Conservation (phyloP, 2,329 filamentous ascomycete species). For the Diaporthe sp. region DNA sequence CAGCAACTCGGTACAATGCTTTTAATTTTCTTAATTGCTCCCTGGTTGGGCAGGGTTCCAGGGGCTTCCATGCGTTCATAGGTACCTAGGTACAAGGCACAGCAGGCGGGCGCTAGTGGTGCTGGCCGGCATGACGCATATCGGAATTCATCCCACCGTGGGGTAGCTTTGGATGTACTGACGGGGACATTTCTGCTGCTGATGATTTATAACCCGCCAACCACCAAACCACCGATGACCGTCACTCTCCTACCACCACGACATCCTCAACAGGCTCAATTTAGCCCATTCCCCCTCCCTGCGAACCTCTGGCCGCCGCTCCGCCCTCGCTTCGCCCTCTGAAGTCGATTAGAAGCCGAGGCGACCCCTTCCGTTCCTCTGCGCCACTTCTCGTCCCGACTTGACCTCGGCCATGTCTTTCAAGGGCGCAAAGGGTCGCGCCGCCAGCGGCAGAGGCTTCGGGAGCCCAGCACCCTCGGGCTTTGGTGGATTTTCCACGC, state of each 20-base stretch:
- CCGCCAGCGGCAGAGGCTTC: conserved; percentile 38
- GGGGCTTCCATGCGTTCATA: neutral
- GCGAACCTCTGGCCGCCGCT: too few relatives aligned
- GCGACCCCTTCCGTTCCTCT: neutral
- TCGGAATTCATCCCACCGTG: conserved; percentile 20
- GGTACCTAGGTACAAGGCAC: neutral
- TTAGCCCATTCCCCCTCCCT: neutral
- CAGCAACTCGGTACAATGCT: neutral
- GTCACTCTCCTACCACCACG: neutral
- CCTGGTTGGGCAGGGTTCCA: neutral
- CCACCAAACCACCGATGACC: neutral
- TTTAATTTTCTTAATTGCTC: neutral
- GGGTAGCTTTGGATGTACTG: conserved; percentile 8
- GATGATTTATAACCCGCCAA: neutral
- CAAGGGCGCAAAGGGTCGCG: conserved; percentile 36
- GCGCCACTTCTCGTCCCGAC: neutral
- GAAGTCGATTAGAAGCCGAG: neutral
- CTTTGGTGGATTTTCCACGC: conserved; percentile 58
- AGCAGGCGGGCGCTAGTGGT: neutral
- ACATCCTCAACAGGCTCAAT: neutral
- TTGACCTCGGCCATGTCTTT: conserved; percentile 18
- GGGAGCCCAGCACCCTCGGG: conserved; percentile 41
- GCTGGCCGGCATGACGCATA: conserved; percentile 34
- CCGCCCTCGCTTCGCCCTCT: too few relatives aligned
- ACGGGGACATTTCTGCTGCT: conserved; percentile 7